These are phyloP conservation scores for Ophiognomonia clavigignenti-juglandacearum DNA, from an alignment of 2,329 filamentous ascomycete species.

Conservation along the genomic window DNA sequence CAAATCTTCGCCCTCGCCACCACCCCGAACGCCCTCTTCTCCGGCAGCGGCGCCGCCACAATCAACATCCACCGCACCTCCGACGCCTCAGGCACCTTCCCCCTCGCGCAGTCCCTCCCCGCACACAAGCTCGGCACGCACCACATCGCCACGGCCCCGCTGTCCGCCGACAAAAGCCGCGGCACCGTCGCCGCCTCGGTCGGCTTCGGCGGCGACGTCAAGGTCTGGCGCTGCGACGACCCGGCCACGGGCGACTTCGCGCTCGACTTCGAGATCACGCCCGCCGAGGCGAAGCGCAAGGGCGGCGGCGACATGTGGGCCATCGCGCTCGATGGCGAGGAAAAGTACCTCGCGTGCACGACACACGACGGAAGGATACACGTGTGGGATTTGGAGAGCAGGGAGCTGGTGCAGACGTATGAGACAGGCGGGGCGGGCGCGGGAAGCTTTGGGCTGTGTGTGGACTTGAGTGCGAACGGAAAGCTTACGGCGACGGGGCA, in stretches of 20 bases:
- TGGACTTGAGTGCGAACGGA: constrained; percentile 77
- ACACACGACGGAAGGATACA: constrained; percentile 85
- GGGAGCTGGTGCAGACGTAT: constrained; percentile 60
- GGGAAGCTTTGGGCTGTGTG: constrained; percentile 83
- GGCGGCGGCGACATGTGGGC: constrained; percentile 72
- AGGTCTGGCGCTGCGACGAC: constrained; percentile 67
- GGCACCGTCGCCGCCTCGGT: constrained; percentile 73
- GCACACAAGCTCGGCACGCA: constrained; percentile 90
- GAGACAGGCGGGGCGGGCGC: constrained; percentile 56
- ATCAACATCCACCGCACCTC: constrained; percentile 76
- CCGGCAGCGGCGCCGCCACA: constrained; percentile 77
- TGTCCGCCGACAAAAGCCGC: constrained; percentile 45
- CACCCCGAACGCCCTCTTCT: constrained; percentile 69
- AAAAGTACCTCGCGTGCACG: constrained; percentile 78
- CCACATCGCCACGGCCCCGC: constrained; percentile 66
- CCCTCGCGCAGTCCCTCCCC: constrained; percentile 73
- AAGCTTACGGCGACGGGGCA: constrained; percentile 87
- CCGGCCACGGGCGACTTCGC: constrained; percentile 56
- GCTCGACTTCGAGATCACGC: constrained; percentile 39
- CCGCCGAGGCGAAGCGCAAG: constrained; percentile 21
- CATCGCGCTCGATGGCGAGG: constrained; percentile 77
- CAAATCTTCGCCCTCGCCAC: constrained; percentile 82
- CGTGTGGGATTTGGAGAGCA: constrained; percentile 69
- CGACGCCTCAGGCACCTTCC: constrained; percentile 56
- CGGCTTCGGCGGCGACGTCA: constrained; percentile 85